phyloP scores from a whole-genome alignment of 495 filamentous ascomycete genomes.

The Neurospora africana region DNA sequence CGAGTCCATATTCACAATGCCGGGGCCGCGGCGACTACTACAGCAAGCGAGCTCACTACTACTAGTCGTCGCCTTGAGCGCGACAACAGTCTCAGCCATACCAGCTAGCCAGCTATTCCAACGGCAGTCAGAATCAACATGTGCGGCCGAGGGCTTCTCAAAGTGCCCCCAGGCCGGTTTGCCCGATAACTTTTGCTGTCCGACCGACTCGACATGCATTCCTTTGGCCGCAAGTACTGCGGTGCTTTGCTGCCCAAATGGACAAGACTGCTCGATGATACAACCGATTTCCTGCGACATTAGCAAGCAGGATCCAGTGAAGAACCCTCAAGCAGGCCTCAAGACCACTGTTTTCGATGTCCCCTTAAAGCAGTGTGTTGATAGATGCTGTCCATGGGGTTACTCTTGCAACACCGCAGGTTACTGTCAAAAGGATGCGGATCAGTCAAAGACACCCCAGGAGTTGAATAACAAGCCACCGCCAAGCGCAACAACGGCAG shows the following conservation, averaged over 20 bases:
- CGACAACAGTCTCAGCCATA: constrained; percentile 5
- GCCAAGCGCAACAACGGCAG: constrained; percentile 7
- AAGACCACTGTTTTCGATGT: constrained; percentile 58
- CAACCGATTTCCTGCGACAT: constrained; percentile 62
- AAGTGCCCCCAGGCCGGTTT: constrained; percentile 45
- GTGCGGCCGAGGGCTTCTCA: constrained; percentile 17
- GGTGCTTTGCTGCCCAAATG: constrained; percentile 66
- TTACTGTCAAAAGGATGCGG: constrained; percentile 27
- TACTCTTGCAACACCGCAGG: constrained; percentile 51
- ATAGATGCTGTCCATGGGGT: constrained; percentile 70
- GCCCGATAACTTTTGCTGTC: constrained; percentile 69
- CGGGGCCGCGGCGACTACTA: neutral
- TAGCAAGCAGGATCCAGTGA: constrained; percentile 49
- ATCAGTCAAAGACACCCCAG: constrained; percentile 18
- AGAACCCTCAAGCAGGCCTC: constrained; percentile 49
- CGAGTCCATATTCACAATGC: neutral
- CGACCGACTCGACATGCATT: constrained; percentile 49
- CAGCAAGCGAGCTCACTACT: neutral
- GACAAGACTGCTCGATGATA: constrained; percentile 53
- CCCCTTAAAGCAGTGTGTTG: constrained; percentile 46
- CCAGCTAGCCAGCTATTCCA: constrained; percentile 20
- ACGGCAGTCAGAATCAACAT: constrained; percentile 21
- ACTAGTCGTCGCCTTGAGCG: neutral
- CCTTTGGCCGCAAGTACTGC: constrained; percentile 56
- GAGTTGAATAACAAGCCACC: constrained; percentile 10